A percentile compares a stretch with the other conserved stretches of the same genome.
Conservation (phyloP, 805 yeast genomes). For the Hanseniaspora singularis region DNA sequence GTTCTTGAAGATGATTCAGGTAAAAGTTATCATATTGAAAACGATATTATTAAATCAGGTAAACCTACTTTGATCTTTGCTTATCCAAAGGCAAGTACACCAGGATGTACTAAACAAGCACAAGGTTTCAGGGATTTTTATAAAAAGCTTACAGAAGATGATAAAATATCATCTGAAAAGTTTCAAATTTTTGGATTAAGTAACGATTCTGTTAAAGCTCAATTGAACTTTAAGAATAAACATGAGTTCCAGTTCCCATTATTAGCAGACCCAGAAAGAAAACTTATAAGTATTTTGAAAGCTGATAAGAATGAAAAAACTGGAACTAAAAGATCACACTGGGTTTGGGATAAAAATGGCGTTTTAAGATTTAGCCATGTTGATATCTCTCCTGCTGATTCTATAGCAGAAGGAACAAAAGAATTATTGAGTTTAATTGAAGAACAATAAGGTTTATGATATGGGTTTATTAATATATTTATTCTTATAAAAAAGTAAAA, state of each 20-base stretch:
- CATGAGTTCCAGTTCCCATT: constrained; percentile 63
- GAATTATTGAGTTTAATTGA: constrained; percentile 11
- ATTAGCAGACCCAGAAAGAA: constrained; percentile 61
- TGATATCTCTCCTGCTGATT: constrained; percentile 41
- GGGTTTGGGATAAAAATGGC: constrained; percentile 69
- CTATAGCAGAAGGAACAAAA: constrained; percentile 25
- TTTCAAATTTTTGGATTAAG: constrained; percentile 68
- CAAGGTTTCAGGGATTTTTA: constrained; percentile 69
- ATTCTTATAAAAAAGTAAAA: neutral
- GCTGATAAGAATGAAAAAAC: constrained; percentile 62
- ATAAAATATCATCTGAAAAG: constrained; percentile 30
- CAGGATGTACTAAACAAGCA: constrained; percentile 94
- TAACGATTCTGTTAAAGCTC: constrained; percentile 70
- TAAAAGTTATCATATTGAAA: constrained; percentile 29
- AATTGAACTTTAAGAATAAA: constrained; percentile 60
- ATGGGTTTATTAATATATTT: constrained; percentile 3
- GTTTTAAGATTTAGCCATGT: constrained; percentile 36
- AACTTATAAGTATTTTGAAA: constrained; percentile 62
- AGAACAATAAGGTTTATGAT: too few relatives aligned
- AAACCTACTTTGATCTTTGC: constrained; percentile 50
- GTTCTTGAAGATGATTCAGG: constrained; percentile 28
- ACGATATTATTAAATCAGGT: constrained; percentile 31
- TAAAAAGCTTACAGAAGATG: constrained; percentile 32
- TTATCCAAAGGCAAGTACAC: constrained; percentile 86
- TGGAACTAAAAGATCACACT: constrained; percentile 81